Base-by-base conservation (phyloP, 257 asterid genomes). In the Craterostigma plantagineum region DNA sequence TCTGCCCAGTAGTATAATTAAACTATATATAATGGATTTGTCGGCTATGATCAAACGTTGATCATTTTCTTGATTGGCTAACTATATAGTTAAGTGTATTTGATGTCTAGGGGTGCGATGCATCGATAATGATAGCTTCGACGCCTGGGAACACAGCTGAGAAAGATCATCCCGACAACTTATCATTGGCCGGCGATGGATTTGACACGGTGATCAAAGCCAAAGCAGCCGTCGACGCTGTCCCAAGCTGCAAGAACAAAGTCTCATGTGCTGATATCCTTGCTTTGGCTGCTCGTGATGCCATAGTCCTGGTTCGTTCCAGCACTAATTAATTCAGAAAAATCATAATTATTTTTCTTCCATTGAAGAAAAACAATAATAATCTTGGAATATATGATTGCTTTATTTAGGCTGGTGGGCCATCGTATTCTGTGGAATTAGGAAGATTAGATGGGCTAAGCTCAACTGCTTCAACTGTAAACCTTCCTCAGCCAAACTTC, bases 401-500 rank as follows among this genome's bases (percentile, higher is more conserved):
- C n/a, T n/a, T n/a, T n/a, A 16, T 42, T 17, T 11, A 42, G 46
- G 46, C 27, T n/a, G 46, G 46, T 8, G 46, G 46, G 2, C 46
- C 46, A 4, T 14, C 7, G 18, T 42, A 42, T 14, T 10, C 46
- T 8, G 46, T 42, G 46, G 46, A 42, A 11, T 15, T 42, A 11
- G 46, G 46, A 9, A 42, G 46, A 11, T 23, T 42, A 23, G 46
- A 42, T 14, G 46, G 46, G 17, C 18, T 42, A 10, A 42, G 46
- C 10, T 42, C 46, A 14, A 42, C 7, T 4, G 18, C 27, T 8
- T 8, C 1, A 3, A 9, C 0, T 14, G 46, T 42, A 7, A 42
- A 42, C 8, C 6, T 42, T 4, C 46, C 46, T 14, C 46, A 3
- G 18, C 46, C 46, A 14, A 12, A 8, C 18, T 42, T 42, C 27